phyloP scores from a whole-genome alignment of 2,329 filamentous ascomycete species.

The Cercospora nicotianae region DNA sequence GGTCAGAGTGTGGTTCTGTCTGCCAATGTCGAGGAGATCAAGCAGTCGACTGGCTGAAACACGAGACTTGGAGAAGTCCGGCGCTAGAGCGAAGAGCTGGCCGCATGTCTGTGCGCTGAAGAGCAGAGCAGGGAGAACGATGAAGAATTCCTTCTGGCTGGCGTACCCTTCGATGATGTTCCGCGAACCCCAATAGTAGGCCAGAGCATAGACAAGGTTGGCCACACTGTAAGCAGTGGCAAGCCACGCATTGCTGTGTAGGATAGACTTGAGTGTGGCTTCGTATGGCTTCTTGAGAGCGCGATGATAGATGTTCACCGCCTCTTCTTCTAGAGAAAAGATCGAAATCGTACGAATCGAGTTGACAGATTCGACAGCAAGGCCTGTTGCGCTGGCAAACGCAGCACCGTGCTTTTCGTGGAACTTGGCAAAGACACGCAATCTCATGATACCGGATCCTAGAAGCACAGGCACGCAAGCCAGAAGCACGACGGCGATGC shows the following conservation, averaged over 20 bases:
- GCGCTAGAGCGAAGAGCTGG: constrained; percentile 72
- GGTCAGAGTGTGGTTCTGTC: constrained; percentile 19
- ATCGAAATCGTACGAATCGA: constrained; percentile 55
- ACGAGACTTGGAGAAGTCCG: constrained; percentile 69
- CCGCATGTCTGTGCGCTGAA: constrained; percentile 72
- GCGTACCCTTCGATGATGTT: constrained; percentile 67
- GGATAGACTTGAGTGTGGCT: constrained; percentile 25
- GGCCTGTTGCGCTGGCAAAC: constrained; percentile 53
- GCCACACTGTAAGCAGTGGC: constrained; percentile 61
- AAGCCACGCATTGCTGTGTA: constrained; percentile 41
- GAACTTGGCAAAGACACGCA: constrained; percentile 60
- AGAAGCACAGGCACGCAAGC: constrained; percentile 62
- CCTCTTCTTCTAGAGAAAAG: constrained; percentile 54
- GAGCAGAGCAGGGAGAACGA: constrained; percentile 69
- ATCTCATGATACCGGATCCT: constrained; percentile 67
- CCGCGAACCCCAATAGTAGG: constrained; percentile 78
- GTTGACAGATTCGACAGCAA: constrained; percentile 47
- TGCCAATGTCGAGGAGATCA: constrained; percentile 44
- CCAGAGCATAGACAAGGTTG: constrained; percentile 70
- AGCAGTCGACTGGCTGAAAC: constrained; percentile 60
- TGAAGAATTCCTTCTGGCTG: constrained; percentile 69
- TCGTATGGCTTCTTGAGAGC: constrained; percentile 27
- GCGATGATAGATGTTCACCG: constrained; percentile 32
- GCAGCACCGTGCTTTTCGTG: constrained; percentile 53
- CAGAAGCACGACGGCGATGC: constrained; percentile 71